Base-by-base conservation (phyloP, 768 basidiomycete species). In the Amanita subjunquillea region DNA sequence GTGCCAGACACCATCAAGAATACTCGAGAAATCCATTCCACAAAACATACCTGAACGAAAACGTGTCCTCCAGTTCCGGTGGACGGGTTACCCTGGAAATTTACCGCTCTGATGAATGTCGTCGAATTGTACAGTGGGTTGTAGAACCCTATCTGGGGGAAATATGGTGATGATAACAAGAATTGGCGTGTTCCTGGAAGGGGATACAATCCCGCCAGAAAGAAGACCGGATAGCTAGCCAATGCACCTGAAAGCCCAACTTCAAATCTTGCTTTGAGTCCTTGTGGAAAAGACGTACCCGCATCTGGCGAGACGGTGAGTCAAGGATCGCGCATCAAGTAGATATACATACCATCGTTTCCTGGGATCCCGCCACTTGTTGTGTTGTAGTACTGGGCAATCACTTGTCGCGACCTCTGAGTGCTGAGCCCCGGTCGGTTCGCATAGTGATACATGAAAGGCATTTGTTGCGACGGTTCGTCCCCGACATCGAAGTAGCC, bases 391-490 rank as follows among this genome's bases (percentile, higher is more conserved):
- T 66, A 75, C 53, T 74, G 61, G 1, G 77, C 71, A 47, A 83
- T 76, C n/a, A 76, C 69, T 58, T 79, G 73, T 25, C 81, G 64
- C 29, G 79, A 74, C 15, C 75, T 65, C 57, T 78, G 76, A 2
- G 79, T 80, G 60, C 79, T 83, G 17, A 76, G 61, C 2, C 79
- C 80, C 0, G 82, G 81, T 2, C 69, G 67, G 60, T 82, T 75
- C 2, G 77, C 81, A 57, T 84, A 84, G 64, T 84, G 81, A 58
- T 82, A 83, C 81, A 83, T 83, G 63, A 74, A 81, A 0, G 81
- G 81, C 57, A 84, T 83, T 57, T 82, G 80, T 57, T 82, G 79
- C 2, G 80, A 82, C 0, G 81, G 81, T 57, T 84, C 82, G 58
- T 84, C 72, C 7, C 80, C 81, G 0, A 72, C 68, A 53, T 83